These are phyloP conservation scores for Tetramitus jugosus DNA, from an alignment of 208 protist genomes.

Conservation along the genomic window DNA sequence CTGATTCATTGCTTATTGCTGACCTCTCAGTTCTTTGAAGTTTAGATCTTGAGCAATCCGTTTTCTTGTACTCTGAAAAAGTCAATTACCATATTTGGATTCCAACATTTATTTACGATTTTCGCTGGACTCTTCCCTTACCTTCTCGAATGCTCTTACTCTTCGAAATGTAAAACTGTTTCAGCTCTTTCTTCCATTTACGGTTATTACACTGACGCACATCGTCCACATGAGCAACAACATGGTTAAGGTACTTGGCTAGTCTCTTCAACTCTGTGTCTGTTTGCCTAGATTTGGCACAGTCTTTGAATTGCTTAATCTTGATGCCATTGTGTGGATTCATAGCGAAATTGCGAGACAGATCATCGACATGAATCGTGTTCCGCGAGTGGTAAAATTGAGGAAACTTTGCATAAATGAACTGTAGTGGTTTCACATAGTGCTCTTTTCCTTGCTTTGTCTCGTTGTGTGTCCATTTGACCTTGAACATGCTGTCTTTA, in stretches of 20 bases:
- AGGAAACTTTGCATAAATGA: constrained; percentile 13
- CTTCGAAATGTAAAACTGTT: not conserved
- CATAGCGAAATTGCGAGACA: constrained; percentile 22
- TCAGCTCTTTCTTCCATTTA: not conserved
- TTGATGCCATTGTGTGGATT: constrained; percentile 26
- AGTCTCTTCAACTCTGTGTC: not conserved
- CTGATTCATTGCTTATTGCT: no score
- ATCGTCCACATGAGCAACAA: not conserved
- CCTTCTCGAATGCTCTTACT: no score
- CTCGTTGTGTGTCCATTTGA: not conserved
- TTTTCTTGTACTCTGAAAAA: no score
- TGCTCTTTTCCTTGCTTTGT: constrained; percentile 7
- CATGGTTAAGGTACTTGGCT: not conserved
- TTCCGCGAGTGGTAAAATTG: not conserved
- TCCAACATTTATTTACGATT: no score
- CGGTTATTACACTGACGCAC: not conserved
- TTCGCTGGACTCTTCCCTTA: no score
- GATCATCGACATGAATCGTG: constrained; percentile 33
- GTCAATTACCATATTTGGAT: no score
- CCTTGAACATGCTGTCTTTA: constrained; percentile 3
- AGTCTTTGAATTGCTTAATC: not conserved
- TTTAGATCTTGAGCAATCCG: no score
- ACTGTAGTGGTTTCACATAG: constrained; percentile 26
- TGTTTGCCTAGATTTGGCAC: not conserved
- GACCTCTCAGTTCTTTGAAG: no score